Conservation (phyloP, 164 flowering plant genomes). For the Annona squamosa region DNA sequence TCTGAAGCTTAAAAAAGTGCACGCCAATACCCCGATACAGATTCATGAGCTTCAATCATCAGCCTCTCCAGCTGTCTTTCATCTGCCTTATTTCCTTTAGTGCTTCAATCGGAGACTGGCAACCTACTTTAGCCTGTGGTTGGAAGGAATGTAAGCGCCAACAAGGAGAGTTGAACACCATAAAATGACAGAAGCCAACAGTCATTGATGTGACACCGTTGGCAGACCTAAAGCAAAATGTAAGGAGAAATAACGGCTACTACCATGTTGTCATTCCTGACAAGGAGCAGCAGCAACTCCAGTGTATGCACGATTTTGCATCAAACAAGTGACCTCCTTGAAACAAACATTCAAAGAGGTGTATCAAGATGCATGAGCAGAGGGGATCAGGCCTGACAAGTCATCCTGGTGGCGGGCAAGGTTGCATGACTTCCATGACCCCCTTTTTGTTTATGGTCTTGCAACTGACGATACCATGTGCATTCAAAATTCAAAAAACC, state of each 20-base stretch:
- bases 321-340: slow-evolving; percentile 55
- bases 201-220: not conserved
- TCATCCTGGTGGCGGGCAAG: not conserved
- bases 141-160: not conserved
- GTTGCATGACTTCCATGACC: not conserved
- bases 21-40: too few relatives aligned
- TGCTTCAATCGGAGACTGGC: slow-evolving; percentile 55
- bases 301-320: slow-evolving; percentile 42
- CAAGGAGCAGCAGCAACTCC: slow-evolving; percentile 36
- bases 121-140: slow-evolving; percentile 55
- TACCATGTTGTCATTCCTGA: slow-evolving; percentile 30
- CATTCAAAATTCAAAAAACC: too few relatives aligned
- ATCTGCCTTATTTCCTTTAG: slow-evolving; percentile 50
- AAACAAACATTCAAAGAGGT: slow-evolving; percentile 13
- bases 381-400: not conserved
- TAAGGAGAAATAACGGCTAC: slow-evolving; percentile 30
- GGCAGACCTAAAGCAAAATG: not conserved
- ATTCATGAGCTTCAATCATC: slow-evolving; percentile 10
- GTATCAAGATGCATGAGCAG: not conserved
- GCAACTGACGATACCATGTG: too few relatives aligned
- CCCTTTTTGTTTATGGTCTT: too few relatives aligned
- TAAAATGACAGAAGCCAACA: not conserved
- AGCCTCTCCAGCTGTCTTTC: slow-evolving; percentile 87
- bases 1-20: too few relatives aligned
- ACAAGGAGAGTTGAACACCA: not conserved